Evolutionary conservation across 2,329 filamentous ascomycete genomes (phyloP), one percentile per base, ranked within the genome.

Genomic region (Monascus ruber): DNA sequence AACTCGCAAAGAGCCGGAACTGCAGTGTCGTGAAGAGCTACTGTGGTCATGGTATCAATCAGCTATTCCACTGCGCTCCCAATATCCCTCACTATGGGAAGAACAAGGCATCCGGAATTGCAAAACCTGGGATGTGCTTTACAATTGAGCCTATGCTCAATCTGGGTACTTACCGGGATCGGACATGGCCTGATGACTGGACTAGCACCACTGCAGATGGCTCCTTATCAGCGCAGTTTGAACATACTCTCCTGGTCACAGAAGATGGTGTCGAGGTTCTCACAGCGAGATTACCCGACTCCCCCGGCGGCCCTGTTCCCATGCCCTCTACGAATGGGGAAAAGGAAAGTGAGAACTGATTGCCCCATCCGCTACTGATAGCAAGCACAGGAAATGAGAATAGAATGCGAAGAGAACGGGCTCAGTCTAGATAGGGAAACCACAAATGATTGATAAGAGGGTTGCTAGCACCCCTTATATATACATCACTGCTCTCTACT

Each of bases 111-210:
- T 83, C 95, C 1, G 91, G 91, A 36, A 79, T 84, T 52, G 91
- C 88, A 43, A 95, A 95, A 69, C 81, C 85, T 0, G 91, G 91
- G 39, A 95, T 96, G 87, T 94, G 87, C 47, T 98, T 98, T 56
- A 98, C 91, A 0, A 98, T 98, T 45, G 91, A 98, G 68, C 91
- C 91, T 10, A 98, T 98, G 91, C 88, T 98, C 59, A 87, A 86
- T 32, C 64, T 95, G 40, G 91, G 91, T 42, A 88, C 85, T 44
- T 85, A 94, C 64, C 79, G 79, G 46, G 91, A 98, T 58, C 83
- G 91, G 60, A 96, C 87, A 0, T 98, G 91, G 91, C 91, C 91
- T 0, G 91, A 98, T 60, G 86, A 96, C 69, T 98, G 91, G 91
- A 98, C 91, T 1, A 94, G 87, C 63, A 85, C 85, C 4, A 98